Percentiles rank a stretch among this genome's conserved stretches.
phyloP scores from a whole-genome alignment of 1,139 yeast genomes.

The Protomyces pachydermus region DNA sequence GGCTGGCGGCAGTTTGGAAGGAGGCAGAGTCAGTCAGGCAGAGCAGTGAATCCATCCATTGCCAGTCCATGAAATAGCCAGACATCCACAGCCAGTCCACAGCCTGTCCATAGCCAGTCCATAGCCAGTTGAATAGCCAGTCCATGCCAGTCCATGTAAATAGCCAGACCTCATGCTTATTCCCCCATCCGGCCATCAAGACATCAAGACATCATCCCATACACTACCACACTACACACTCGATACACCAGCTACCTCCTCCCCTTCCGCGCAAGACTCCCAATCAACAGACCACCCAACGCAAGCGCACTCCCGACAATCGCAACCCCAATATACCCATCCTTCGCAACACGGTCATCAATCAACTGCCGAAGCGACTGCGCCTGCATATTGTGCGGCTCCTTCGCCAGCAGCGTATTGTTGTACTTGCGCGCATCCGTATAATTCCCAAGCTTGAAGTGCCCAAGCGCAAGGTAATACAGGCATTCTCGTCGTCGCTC shows the following conservation, averaged over 20 bases:
- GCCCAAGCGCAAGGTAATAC: constrained; percentile 82
- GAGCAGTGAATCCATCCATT: no score
- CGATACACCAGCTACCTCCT: neutral
- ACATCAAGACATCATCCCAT: no score
- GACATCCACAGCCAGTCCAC: neutral
- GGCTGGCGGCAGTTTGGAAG: no score
- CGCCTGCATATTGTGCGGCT: constrained; percentile 81
- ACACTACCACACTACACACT: no score
- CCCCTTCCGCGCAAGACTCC: constrained; percentile 37
- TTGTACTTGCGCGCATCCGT: constrained; percentile 79
- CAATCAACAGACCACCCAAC: constrained; percentile 66
- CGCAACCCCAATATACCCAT: constrained; percentile 84
- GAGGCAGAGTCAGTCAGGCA: no score
- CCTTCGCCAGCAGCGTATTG: constrained; percentile 67
- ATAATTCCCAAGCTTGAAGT: constrained; percentile 82
- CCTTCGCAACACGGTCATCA: constrained; percentile 74
- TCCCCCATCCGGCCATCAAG: neutral
- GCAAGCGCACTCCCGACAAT: constrained; percentile 76
- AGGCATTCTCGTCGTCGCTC: constrained; percentile 82
- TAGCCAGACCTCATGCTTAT: neutral
- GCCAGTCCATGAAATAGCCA: neutral
- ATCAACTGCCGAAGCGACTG: constrained; percentile 64
- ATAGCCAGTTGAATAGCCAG: no score
- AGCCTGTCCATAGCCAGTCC: neutral
- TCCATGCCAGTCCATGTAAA: neutral